These are phyloP conservation scores for Metarhizium humberi DNA, from an alignment of 2,329 filamentous ascomycete species.

Conservation along the genomic window DNA sequence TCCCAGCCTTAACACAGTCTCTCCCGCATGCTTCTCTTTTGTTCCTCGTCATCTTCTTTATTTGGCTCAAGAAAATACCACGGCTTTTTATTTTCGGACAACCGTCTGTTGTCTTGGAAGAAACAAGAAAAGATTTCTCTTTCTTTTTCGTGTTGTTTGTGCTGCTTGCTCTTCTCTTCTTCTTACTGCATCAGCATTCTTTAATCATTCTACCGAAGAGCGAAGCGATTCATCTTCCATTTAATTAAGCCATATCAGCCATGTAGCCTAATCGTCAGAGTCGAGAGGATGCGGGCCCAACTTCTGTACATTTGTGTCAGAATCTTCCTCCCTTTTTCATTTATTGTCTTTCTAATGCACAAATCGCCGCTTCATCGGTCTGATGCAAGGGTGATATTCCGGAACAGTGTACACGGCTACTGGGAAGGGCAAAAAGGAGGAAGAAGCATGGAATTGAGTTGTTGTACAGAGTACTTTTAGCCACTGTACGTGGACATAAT, in stretches of 20 bases:
- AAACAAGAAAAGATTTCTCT: not conserved
- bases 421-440: not conserved
- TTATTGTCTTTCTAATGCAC: not conserved
- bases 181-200: not conserved
- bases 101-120: no score
- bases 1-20: not conserved
- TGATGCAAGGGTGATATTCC: not conserved
- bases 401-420: not conserved
- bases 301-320: not conserved
- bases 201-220: not conserved
- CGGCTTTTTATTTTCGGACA: not conserved
- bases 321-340: not conserved
- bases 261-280: not conserved
- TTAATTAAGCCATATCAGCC: not conserved
- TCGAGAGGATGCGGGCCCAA: not conserved
- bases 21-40: not conserved
- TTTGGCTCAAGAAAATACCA: not conserved
- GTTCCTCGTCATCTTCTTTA: not conserved
- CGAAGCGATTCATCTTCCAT: not conserved
- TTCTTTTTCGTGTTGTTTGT: not conserved
- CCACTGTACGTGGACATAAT: not conserved
- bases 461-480: not conserved
- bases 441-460: not conserved
- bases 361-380: not conserved
- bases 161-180: not conserved